These are phyloP conservation scores for Cornus suecica DNA, from an alignment of 148 eudicot species.

Conservation along the genomic window DNA sequence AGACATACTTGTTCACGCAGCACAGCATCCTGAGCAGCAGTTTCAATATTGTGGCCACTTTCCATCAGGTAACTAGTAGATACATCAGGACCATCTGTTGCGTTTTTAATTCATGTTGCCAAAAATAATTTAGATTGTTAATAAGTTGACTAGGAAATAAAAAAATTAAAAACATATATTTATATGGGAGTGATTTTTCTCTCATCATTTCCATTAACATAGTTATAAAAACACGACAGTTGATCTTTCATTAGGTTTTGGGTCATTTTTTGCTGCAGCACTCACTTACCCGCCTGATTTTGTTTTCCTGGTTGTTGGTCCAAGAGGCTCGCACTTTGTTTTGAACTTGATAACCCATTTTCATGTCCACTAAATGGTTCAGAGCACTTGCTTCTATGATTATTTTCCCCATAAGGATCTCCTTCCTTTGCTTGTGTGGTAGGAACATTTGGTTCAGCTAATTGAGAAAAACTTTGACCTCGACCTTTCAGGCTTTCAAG, in stretches of 20 bases:
- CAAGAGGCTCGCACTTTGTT: conserved; percentile 12
- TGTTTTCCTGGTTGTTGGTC: conserved; percentile 15
- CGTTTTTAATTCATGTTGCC: background rate
- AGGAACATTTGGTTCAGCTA: conserved; percentile 13
- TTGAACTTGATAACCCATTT: conserved; percentile 24
- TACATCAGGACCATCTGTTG: conserved; percentile 19
- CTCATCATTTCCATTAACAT: conserved; percentile 11
- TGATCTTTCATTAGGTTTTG: conserved; percentile 7
- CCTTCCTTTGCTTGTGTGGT: conserved; percentile 14
- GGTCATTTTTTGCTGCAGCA: conserved; percentile 9
- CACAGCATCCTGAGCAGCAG: conserved; percentile 80
- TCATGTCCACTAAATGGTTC: conserved; percentile 21
- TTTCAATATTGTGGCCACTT: conserved; percentile 51
- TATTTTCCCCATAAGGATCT: conserved; percentile 15
- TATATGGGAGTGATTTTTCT: conserved; percentile 10
- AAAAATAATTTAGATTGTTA: background rate
- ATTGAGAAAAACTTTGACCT: conserved; percentile 15
- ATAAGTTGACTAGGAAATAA: conserved; percentile 1
- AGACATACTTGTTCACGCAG: conserved; percentile 80
- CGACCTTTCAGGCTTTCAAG: conserved; percentile 18
- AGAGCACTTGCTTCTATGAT: conserved; percentile 8
- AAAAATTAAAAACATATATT: conserved; percentile 5
- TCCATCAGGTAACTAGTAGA: conserved; percentile 24
- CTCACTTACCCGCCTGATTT: conserved; percentile 15
- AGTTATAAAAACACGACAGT: conserved; percentile 2